Percentiles rank a stretch among this genome's conserved stretches.
Evolutionary conservation across 1,139 yeast genomes (phyloP).

Genomic region (Blastobotrys persicus): DNA sequence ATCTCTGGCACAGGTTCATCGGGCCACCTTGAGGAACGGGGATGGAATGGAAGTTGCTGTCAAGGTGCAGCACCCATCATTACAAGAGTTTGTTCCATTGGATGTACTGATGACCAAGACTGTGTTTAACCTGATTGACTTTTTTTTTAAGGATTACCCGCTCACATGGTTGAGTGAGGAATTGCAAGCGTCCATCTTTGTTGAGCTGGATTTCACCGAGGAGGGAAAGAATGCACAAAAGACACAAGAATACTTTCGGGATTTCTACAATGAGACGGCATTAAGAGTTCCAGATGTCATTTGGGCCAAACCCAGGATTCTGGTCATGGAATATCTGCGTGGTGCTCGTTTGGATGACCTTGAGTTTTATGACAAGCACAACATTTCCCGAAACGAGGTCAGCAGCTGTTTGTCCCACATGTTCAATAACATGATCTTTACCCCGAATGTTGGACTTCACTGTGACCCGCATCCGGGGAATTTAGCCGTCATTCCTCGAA

Average conservation of each 20-base stretch:
- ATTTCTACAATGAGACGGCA: conserved; percentile 61
- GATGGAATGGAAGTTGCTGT: conserved; percentile 83
- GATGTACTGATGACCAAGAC: conserved; percentile 76
- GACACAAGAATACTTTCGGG: conserved; percentile 65
- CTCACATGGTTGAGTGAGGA: conserved; percentile 93
- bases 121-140: conserved; percentile 72
- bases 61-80: conserved; percentile 88
- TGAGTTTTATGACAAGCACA: conserved; percentile 56
- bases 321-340: conserved; percentile 80
- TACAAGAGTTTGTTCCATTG: conserved; percentile 83
- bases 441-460: conserved; percentile 87
- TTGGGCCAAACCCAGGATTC: conserved; percentile 64
- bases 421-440: conserved; percentile 92
- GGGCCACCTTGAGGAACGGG: conserved; percentile 57
- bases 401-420: conserved; percentile 84
- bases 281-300: conserved; percentile 72
- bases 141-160: conserved; percentile 90
- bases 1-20: conserved; percentile 92
- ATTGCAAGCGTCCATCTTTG: conserved; percentile 76
- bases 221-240: conserved; percentile 79
- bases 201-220: conserved; percentile 80
- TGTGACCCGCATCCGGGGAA: conserved; percentile 99
- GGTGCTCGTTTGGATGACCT: conserved; percentile 85
- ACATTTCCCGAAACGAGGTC: conserved; percentile 73
- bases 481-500: conserved; percentile 61